Evolutionary conservation across 2,329 filamentous ascomycete species (phyloP), one percentile per base, ranked within the genome.

Genomic region (Cercospora beticola): DNA sequence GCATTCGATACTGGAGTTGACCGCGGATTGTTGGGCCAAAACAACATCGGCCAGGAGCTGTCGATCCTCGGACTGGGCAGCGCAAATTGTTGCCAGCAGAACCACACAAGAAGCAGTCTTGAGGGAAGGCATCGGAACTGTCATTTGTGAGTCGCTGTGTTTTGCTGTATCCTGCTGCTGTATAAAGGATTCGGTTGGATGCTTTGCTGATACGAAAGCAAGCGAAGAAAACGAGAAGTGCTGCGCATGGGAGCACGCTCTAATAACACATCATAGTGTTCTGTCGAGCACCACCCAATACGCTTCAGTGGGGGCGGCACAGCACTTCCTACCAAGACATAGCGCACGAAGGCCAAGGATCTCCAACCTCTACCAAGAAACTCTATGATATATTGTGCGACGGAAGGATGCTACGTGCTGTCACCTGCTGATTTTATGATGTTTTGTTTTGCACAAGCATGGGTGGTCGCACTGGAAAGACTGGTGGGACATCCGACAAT

Each of bases 1-100:
- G 58, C 58, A 61, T 61, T 28, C 33, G 18, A 43, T 28, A 23
- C 58, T 61, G 21, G 58, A 61, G 33, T 61, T 43, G 31, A 61
- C 8, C n/a, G 58, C 33, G 5, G 31, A 26, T 28, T 61, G 58
- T 61, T 61, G 12, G 30, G 58, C 58, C 30, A 61, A 10, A n/a
- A 46, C 4, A 5, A 61, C 6, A 46, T 61, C 8, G 33, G 58
- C 58, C 1, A 61, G 1, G 18, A 7, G 58, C 2, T 14, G 0
- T 21, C 18, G n/a, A 14, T 16, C 14, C n/a, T 6, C 0, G 6
- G 16, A 61, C 14, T 61, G 58, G 12, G 58, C 58, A 6, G 58
- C 3, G 33, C 30, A 40, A 2, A 5, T 8, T 43, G 31, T 9
- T 28, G 58, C 58, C 8, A 61, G 31, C 21, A 46, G 7, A 16